phyloP scores from a whole-genome alignment of 768 basidiomycete species.

The Crepidotus variabilis region DNA sequence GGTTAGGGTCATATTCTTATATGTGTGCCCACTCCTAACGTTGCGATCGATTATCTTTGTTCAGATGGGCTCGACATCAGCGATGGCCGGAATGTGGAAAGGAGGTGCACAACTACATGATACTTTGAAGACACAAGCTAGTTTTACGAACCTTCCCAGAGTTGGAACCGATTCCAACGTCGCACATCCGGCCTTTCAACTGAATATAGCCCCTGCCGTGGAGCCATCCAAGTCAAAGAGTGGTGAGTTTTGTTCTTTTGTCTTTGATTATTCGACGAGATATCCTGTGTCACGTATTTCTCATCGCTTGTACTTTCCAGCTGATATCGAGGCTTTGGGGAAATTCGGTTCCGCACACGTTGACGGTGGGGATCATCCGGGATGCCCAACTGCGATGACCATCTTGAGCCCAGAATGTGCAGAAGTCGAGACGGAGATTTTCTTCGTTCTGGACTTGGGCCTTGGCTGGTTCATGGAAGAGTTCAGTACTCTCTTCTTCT shows the following conservation, averaged over 20 bases:
- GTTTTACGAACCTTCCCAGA: neutral
- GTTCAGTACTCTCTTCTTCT: conserved; percentile 8
- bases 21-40: neutral
- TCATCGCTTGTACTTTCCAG: neutral
- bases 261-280: too few species aligned
- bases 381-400: conserved; percentile 1
- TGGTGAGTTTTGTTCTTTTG: neutral
- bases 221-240: neutral
- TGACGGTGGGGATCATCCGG: conserved; percentile 3
- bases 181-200: neutral
- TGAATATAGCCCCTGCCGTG: neutral
- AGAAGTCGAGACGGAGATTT: conserved; percentile 11
- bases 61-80: neutral
- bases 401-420: conserved; percentile 1
- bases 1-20: neutral
- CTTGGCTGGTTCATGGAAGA: conserved; percentile 6
- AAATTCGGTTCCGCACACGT: conserved; percentile 6
- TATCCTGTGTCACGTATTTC: too few species aligned
- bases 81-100: neutral
- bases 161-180: neutral
- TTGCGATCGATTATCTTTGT: neutral
- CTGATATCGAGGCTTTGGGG: neutral
- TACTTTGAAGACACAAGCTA: neutral
- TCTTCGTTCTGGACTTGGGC: conserved; percentile 9
- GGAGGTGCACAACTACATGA: neutral